These are phyloP conservation scores for Chlamydomonas schloesseri DNA, from an alignment of 139 green algal genomes.

Conservation along the genomic window DNA sequence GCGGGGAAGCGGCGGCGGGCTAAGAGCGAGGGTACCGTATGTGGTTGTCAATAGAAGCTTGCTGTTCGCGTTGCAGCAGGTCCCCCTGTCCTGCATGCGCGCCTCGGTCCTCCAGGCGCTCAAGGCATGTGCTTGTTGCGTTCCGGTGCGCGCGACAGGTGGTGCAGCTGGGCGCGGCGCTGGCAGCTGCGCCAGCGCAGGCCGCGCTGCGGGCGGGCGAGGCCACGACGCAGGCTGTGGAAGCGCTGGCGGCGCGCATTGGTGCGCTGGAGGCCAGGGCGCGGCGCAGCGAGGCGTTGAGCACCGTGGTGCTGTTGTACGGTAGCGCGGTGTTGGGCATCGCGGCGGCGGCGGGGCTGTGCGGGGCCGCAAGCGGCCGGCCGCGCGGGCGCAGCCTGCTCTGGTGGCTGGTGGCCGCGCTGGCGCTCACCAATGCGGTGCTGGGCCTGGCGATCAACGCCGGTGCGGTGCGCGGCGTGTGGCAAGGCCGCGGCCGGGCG, in stretches of 20 bases:
- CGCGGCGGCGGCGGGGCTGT: not conserved
- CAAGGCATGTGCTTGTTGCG: too few relatives aligned
- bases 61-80: too few relatives aligned
- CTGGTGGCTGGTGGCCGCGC: not conserved
- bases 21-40: too few relatives aligned
- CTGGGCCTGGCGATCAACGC: not conserved
- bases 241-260: not conserved
- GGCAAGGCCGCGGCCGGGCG: not conserved
- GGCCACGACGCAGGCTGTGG: not conserved
- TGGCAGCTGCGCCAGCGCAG: not conserved
- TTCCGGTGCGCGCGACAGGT: too few relatives aligned
- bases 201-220: not conserved
- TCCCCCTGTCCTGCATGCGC: too few relatives aligned
- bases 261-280: not conserved
- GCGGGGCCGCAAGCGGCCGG: not conserved
- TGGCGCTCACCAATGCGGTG: slow-evolving; percentile 2
- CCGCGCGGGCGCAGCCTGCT: not conserved
- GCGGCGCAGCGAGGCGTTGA: not conserved
- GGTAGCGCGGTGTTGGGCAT: not conserved
- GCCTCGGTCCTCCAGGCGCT: too few relatives aligned
- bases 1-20: not conserved
- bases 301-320: slow-evolving; percentile 26
- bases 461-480: not conserved
- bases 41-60: too few relatives aligned
- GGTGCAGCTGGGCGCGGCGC: not conserved